Conservation (phyloP, 2,329 filamentous ascomycete species). For the Paraphaeosphaeria sporulosa region DNA sequence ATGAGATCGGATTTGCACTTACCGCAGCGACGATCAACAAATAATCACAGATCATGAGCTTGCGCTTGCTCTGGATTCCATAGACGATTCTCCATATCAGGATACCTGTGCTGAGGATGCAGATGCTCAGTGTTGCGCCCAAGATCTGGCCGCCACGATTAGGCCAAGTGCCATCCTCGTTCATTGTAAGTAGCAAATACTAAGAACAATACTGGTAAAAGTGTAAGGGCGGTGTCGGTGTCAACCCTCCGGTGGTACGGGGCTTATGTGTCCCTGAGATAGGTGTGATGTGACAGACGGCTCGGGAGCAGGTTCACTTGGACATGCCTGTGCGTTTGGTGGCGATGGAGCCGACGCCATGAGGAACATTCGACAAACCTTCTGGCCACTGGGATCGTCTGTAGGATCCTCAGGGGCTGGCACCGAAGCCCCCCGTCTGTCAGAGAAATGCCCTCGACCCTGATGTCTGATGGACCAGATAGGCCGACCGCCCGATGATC, state of each 20-base stretch:
- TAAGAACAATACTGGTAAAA: neutral
- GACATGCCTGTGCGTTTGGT: neutral
- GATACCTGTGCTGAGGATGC: constrained; percentile 24
- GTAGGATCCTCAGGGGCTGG: neutral
- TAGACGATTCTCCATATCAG: constrained; percentile 34
- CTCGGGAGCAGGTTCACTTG: neutral
- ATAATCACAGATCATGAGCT: constrained; percentile 33
- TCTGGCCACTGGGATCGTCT: neutral
- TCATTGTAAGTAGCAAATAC: constrained; percentile 16
- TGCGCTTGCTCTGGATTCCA: constrained; percentile 26
- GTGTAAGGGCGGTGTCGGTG: neutral
- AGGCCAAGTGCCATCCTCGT: constrained; percentile 23
- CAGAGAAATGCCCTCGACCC: neutral
- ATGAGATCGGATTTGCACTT: constrained; percentile 9
- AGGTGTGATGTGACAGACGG: neutral
- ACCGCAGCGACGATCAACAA: constrained; percentile 31
- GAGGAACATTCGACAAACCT: neutral
- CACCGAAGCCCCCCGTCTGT: neutral
- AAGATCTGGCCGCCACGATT: constrained; percentile 28
- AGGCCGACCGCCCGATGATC: neutral
- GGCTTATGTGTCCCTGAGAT: constrained; percentile 1
- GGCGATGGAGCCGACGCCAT: neutral
- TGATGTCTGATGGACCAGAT: constrained; percentile 5
- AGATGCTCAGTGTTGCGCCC: constrained; percentile 22
- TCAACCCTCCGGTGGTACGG: constrained; percentile 2